Evolutionary conservation across 345 rosid genomes (phyloP).

Genomic region (Moricandia moricandioides): DNA sequence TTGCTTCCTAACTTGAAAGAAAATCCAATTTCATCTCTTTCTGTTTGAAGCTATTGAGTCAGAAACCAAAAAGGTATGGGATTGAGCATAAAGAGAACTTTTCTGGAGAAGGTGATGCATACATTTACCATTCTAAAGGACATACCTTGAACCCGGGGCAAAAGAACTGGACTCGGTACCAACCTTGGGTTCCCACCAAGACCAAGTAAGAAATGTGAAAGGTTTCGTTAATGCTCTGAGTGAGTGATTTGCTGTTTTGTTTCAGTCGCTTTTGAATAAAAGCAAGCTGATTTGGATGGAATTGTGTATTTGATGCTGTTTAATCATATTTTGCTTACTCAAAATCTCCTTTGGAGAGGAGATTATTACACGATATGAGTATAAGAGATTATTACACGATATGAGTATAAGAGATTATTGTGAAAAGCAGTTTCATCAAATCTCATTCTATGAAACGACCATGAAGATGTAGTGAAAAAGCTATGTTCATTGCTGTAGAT

Average conservation of each 20-base stretch:
- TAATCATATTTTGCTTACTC: background rate
- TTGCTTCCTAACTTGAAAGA: background rate
- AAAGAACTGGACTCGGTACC: constrained; percentile 92
- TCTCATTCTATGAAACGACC: background rate
- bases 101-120: constrained; percentile 83
- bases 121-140: constrained; percentile 90
- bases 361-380: background rate
- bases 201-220: constrained; percentile 36
- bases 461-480: background rate
- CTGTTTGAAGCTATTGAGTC: constrained; percentile 69
- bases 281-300: constrained; percentile 17
- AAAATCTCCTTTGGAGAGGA: background rate
- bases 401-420: background rate
- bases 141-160: constrained; percentile 90
- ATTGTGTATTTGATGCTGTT: constrained; percentile 4
- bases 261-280: constrained; percentile 11
- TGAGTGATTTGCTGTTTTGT: constrained; percentile 22
- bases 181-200: constrained; percentile 84
- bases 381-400: no score
- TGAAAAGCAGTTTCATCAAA: background rate
- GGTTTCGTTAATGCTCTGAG: constrained; percentile 6
- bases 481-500: background rate
- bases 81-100: constrained; percentile 85
- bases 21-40: background rate
- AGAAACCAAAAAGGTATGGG: constrained; percentile 89